Percentiles rank a stretch among this genome's conserved stretches.
Conservation (phyloP, 2,329 filamentous ascomycete genomes). For the Orbilia blumenaviensis region DNA sequence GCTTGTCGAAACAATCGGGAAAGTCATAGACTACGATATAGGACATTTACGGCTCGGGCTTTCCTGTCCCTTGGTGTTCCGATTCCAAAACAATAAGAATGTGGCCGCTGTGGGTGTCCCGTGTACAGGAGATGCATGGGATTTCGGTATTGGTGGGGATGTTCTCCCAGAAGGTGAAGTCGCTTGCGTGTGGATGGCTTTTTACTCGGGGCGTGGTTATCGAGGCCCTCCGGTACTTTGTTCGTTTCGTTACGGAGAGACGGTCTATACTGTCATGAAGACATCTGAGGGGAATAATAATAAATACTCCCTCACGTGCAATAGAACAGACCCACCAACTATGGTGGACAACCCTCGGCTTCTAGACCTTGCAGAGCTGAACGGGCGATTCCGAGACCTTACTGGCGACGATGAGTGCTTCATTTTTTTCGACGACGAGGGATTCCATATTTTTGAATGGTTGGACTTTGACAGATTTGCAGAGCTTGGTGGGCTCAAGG, state of each 20-base stretch:
- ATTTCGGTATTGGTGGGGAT: neutral
- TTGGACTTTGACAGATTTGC: conserved; percentile 24
- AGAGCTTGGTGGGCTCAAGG: neutral
- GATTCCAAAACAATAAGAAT: too few species aligned
- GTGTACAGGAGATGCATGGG: too few species aligned
- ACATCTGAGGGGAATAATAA: neutral
- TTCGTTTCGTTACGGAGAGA: conserved; percentile 3
- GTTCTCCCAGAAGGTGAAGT: too few species aligned
- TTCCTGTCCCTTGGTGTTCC: too few species aligned
- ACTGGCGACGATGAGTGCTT: conserved; percentile 23
- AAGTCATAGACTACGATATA: neutral
- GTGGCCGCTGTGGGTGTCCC: too few species aligned
- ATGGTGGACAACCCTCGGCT: neutral
- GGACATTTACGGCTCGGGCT: too few species aligned
- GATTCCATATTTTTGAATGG: conserved; percentile 31
- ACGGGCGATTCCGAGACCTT: neutral
- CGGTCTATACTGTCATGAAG: neutral
- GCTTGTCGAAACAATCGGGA: neutral
- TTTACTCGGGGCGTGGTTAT: too few species aligned
- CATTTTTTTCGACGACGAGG: neutral
- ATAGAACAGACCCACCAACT: neutral
- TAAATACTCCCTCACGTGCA: conserved; percentile 10
- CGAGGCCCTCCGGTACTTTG: too few species aligned
- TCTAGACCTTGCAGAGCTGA: neutral
- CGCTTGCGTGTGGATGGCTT: too few species aligned